Evolutionary conservation across 1,284 basidiomycete genomes (phyloP), one percentile per base, ranked within the genome.

Genomic region (Fomitopsis betulina): DNA sequence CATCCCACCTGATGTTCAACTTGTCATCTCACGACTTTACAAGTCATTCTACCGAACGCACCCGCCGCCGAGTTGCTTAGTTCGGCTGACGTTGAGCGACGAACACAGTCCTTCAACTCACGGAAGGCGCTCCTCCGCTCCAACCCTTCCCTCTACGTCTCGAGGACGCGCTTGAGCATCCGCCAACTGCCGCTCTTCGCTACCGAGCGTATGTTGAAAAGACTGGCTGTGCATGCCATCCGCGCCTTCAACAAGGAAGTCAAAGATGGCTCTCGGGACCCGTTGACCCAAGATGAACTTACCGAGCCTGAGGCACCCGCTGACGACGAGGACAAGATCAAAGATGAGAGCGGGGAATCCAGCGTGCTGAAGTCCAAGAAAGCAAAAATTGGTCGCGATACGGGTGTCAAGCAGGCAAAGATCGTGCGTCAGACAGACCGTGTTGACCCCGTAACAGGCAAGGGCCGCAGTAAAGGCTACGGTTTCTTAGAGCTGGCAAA

Each of bases 91-190:
- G 73, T 97, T 50, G 91, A 95, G 72, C 88, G 90, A 58, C 89
- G 95, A 25, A 86, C 89, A 33, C 77, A 79, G 37, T 93, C 93
- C 0, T 96, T 91, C 78, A 91, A 89, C 66, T 84, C 92, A 1
- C 89, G 96, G 25, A 82, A 88, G 58, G 76, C 82, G 10, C 81
- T 95, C 23, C 82, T 98, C 51, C 89, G 90, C 60, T 88, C 89
- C 7, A 99, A 99, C 72, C 96, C 97, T 0, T 90, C 93, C 0
- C 79, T 99, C 4, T 99, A 91, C 75, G 90, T 99, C 65, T 96
- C 94, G 38, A 91, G 90, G 71, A 98, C 94, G 0, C 92, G 97
- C 62, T 84, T 99, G 33, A 94, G 93, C 57, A 83, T 99, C 55
- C 91, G 96, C 5, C 94, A 98, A 69, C 82, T 99, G 21, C 96